Percentiles rank a stretch among this genome's conserved stretches.
Conservation (phyloP, 1,284 basidiomycete genomes). For the Rhizoctonia solani region DNA sequence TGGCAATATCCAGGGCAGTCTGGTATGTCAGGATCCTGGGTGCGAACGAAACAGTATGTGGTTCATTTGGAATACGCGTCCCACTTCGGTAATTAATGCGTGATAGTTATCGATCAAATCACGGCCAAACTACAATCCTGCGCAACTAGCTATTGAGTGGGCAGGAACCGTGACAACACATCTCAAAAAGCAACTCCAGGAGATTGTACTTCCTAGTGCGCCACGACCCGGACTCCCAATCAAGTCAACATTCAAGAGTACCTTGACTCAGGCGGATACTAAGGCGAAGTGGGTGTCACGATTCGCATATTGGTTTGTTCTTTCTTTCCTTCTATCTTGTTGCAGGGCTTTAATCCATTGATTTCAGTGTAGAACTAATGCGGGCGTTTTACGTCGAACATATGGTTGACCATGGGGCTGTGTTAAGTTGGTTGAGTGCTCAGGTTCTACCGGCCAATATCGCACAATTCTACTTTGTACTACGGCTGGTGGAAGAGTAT, state of each 20-base stretch:
- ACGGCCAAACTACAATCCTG: conserved; percentile 73
- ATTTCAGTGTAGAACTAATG: conserved; percentile 67
- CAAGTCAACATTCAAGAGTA: conserved; percentile 77
- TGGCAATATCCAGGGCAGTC: conserved; percentile 84
- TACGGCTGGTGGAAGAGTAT: conserved; percentile 78
- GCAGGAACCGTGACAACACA: conserved; percentile 85
- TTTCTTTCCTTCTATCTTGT: conserved; percentile 8
- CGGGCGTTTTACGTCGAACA: conserved; percentile 79
- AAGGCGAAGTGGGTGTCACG: conserved; percentile 79
- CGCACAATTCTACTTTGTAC: conserved; percentile 82
- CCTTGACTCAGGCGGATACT: conserved; percentile 68
- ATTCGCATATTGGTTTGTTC: conserved; percentile 75
- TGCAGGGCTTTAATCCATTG: neutral
- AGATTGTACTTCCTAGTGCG: conserved; percentile 82
- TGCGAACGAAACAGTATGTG: conserved; percentile 84
- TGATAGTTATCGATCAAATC: conserved; percentile 68
- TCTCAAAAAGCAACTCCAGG: conserved; percentile 84
- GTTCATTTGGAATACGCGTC: conserved; percentile 6
- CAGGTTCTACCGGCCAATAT: conserved; percentile 76
- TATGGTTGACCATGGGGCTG: conserved; percentile 79
- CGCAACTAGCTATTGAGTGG: conserved; percentile 89
- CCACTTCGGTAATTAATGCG: neutral
- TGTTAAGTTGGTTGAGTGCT: conserved; percentile 83
- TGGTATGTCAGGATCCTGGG: conserved; percentile 96
- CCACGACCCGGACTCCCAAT: conserved; percentile 72